Percentiles rank a stretch among this genome's conserved stretches.
Evolutionary conservation across 2,329 filamentous ascomycete species (phyloP).

Genomic region (Magnaporthiopsis poae): DNA sequence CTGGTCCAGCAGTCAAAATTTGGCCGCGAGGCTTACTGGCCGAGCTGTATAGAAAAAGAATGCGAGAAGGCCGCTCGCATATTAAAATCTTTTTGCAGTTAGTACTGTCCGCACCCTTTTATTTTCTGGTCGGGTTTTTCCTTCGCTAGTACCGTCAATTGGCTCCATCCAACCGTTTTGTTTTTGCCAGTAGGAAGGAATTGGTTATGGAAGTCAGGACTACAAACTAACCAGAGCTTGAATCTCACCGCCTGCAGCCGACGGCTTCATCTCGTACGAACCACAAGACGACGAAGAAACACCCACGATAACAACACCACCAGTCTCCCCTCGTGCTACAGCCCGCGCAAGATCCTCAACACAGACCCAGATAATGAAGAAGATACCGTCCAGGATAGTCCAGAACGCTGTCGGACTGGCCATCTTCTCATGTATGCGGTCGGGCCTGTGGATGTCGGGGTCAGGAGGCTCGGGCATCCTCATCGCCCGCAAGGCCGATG

Average conservation of each 20-base stretch:
- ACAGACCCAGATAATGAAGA: constrained; percentile 55
- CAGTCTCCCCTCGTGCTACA: constrained; percentile 20
- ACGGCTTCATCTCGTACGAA: constrained; percentile 42
- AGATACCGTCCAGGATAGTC: constrained; percentile 78
- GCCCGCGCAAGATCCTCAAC: background rate
- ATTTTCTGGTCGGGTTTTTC: background rate
- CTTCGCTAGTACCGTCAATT: background rate
- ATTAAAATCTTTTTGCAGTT: constrained; percentile 71
- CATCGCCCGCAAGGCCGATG: constrained; percentile 72
- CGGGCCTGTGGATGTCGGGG: constrained; percentile 81
- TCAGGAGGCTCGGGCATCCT: constrained; percentile 83
- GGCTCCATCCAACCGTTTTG: background rate
- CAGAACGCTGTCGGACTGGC: constrained; percentile 81
- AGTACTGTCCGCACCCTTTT: constrained; percentile 6
- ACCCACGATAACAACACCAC: constrained; percentile 13
- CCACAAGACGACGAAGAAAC: constrained; percentile 19
- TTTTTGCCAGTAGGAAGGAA: background rate
- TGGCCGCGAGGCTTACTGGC: constrained; percentile 25
- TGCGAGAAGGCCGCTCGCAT: constrained; percentile 86
- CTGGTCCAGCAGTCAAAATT: constrained; percentile 11
- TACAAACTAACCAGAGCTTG: constrained; percentile 13
- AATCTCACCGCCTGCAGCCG: constrained; percentile 27
- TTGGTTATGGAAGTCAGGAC: background rate
- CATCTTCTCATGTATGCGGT: constrained; percentile 92
- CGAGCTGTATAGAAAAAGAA: constrained; percentile 71